Conservation (phyloP, 139 green algal genomes). For the Zygnema cylindricum region DNA sequence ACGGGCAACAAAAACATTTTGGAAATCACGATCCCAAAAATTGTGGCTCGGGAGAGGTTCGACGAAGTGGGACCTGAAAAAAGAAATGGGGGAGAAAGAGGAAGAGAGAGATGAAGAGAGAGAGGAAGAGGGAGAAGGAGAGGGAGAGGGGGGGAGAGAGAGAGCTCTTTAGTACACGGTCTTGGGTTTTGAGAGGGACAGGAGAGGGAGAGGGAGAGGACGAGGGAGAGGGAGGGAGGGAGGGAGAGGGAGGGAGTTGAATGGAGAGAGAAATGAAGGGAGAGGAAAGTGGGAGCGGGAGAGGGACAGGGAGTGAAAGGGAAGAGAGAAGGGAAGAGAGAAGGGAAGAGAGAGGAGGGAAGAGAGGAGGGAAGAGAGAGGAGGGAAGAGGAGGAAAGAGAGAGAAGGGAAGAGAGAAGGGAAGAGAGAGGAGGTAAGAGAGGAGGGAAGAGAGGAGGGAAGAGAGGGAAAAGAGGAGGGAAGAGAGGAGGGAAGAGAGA, state of each 20-base stretch:
- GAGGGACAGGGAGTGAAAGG: neutral
- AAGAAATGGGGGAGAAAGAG: neutral
- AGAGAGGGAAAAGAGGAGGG: too few relatives aligned
- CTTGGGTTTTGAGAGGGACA: neutral
- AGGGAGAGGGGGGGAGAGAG: neutral
- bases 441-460: neutral
- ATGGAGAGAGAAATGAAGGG: too few relatives aligned
- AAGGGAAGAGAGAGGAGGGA: neutral
- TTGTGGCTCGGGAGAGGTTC: neutral
- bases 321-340: neutral
- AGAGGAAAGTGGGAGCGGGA: neutral
- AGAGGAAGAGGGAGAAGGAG: neutral
- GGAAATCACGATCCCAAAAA: neutral
- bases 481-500: neutral
- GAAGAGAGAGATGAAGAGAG: neutral
- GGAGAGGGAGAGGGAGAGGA: neutral
- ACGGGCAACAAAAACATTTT: slow-evolving; percentile 9
- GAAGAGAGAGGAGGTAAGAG: neutral
- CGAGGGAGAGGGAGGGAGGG: neutral
- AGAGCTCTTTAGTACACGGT: too few relatives aligned
- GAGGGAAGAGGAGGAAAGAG: neutral
- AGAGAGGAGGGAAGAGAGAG: neutral
- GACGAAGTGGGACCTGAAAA: slow-evolving; percentile 9
- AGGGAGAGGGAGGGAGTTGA: neutral
- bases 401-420: neutral